Base-by-base conservation (phyloP, 140 eudicot genomes). In the Bidens hawaiensis region DNA sequence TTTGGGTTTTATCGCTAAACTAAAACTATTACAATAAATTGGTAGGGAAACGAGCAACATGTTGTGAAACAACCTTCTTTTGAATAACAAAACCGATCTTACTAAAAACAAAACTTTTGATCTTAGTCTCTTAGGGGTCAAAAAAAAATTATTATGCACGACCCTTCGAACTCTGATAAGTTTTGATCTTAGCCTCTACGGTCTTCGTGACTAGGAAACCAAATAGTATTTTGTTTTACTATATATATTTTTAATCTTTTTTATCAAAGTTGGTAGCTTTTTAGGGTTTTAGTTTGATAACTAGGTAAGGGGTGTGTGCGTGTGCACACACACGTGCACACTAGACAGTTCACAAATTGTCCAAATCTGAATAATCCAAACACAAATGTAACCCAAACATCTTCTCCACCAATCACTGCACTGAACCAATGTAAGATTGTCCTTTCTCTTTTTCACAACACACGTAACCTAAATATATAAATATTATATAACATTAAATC, bases 311-410 rank as follows among this genome's bases (percentile, higher is more conserved):
- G 12, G 19, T 42, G 36, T 31, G 4, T 31, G 36, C 3, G 0
- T 31, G 51, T 46, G 52, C 18, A n/a, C 6, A 31, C 68, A 56
- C 78, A 73, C 73, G 78, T 73, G 78, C 68, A 65, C 62, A 64
- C 7, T 21, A 71, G 11, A 56, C 59, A 41, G 71, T 34, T 53
- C 43, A 65, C 71, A 24, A 63, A 62, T 49, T 61, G 56, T 62
- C 57, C 38, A 59, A 16, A 36, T 26, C 21, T 36, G 43, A 56
- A 33, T 27, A 68, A 24, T 26, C 25, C 60, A 73, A 73, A 65
- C 78, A 65, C 73, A 24, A 73, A 73, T 73, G 72, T 64, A 72
- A 72, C 67, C 76, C 65, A 69, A 61, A 72, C 77, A 64, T 42
- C 22, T 47, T 64, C 77, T 64, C 68, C 71, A 71, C 72, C 72